Conservation (phyloP, 192 early-diverging fungal genomes). For the Endogone sp. region DNA sequence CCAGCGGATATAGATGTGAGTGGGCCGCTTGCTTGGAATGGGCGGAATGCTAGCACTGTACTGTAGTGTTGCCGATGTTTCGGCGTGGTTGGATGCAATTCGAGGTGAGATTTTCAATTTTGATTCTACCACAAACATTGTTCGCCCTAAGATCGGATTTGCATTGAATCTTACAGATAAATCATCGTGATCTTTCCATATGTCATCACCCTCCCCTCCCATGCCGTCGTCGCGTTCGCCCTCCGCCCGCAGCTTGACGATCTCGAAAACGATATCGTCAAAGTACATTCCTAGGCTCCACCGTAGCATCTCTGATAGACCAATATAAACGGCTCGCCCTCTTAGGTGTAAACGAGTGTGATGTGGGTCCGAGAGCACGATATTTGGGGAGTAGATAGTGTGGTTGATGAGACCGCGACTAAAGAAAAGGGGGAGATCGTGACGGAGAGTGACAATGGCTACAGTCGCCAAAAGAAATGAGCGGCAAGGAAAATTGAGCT, state of each 20-base stretch:
- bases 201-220: not conserved
- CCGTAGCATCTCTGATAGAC: conserved; percentile 43
- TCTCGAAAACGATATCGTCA: conserved; percentile 42
- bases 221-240: not conserved
- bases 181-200: not conserved
- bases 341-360: conserved; percentile 45
- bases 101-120: not conserved
- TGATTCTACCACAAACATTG: not conserved
- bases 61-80: not conserved
- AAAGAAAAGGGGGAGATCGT: conserved; percentile 50
- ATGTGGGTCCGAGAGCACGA: conserved; percentile 48
- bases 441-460: conserved; percentile 47
- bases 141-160: not conserved
- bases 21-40: too few relatives aligned
- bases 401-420: conserved; percentile 36
- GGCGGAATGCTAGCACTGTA: conserved; percentile 3
- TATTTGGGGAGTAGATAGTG: conserved; percentile 43
- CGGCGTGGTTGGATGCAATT: not conserved
- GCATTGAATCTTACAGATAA: not conserved
- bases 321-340: conserved; percentile 43
- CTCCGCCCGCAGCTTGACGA: conserved; percentile 37
- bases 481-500: too few relatives aligned
- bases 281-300: conserved; percentile 56
- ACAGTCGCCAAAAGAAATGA: too few relatives aligned
- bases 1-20: conserved; percentile 44